A percentile compares a stretch with the other conserved stretches of the same genome.
Conservation (phyloP, 2,329 filamentous ascomycete genomes). For the Ascochyta koolunga region DNA sequence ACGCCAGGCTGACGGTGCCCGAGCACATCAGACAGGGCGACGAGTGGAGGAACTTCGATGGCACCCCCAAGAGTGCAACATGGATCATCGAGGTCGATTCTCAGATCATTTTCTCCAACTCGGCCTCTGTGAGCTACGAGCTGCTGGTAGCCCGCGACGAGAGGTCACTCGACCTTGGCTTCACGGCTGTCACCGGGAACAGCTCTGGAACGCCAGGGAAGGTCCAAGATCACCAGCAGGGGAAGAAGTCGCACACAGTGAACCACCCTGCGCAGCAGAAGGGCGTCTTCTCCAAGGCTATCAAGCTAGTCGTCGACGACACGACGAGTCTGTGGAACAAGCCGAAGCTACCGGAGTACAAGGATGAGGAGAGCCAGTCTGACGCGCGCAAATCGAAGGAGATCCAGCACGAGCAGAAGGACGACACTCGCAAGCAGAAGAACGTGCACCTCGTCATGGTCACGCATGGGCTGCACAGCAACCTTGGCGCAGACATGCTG, state of each 20-base stretch:
- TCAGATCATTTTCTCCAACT: conserved; percentile 91
- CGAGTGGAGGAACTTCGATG: conserved; percentile 24
- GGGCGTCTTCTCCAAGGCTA: conserved; percentile 83
- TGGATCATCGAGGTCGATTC: conserved; percentile 94
- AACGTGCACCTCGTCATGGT: conserved; percentile 89
- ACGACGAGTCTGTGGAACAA: conserved; percentile 91
- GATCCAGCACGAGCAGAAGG: conserved; percentile 20
- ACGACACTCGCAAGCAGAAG: conserved; percentile 63
- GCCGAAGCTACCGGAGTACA: conserved; percentile 75
- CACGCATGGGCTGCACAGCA: conserved; percentile 95
- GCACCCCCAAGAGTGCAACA: conserved; percentile 63
- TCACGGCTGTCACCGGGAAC: conserved; percentile 61
- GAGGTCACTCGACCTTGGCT: conserved; percentile 75
- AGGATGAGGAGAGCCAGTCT: conserved; percentile 41
- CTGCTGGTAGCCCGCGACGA: conserved; percentile 84
- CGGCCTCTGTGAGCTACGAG: conserved; percentile 87
- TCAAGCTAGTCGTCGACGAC: conserved; percentile 82
- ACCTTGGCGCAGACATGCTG: conserved; percentile 93
- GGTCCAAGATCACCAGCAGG: conserved; percentile 74
- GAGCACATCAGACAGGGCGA: conserved; percentile 67
- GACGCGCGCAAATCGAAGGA: conserved; percentile 33
- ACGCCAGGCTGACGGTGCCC: conserved; percentile 78
- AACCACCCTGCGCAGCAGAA: conserved; percentile 68
- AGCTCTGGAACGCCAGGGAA: conserved; percentile 63
- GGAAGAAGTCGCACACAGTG: conserved; percentile 57